Base-by-base conservation (phyloP, 129 eudicot genomes). In the Erigeron canadensis region DNA sequence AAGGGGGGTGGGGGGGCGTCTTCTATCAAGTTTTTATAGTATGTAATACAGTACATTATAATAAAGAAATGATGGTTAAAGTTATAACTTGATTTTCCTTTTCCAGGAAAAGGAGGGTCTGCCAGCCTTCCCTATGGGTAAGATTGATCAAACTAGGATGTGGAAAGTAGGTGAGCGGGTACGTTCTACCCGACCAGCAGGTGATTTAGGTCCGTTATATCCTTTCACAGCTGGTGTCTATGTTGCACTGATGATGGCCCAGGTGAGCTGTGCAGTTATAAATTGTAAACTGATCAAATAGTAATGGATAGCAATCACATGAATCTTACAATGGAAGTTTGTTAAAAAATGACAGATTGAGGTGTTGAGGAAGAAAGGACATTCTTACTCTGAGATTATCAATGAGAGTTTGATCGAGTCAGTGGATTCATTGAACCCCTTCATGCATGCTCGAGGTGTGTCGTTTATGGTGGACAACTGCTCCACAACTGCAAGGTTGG, bases 161-260 rank as follows among this genome's bases (percentile, higher is more conserved):
- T 94, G 99, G 99, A 90, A 90, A 46, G 97, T 90, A 19, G 99
- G 99, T 57, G 99, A 94, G 51, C 73, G 75, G 7, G 99, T 94
- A 8, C 86, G 99, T 41, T 83, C 99, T 34, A 43, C 48, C 69
- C 89, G 99, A 1, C 91, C 94, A 7, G 88, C 88, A 0, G 97
- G 96, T 79, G 99, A 94, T 70, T 67, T 94, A 56, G 99, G 99
- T 55, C 97, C 96, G 37, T 79, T 94, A 6, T 78, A 94, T 74
- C 99, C 99, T 63, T 94, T 94, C 84, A 94, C 99, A 7, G 99
- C 99, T 10, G 99, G 99, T 67, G 99, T 94, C 55, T 94, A 84
- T 71, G 97, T 94, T n/a, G 99, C 99, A 44, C 70, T 88, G n/a
- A 94, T 94, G 99, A 94, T 94, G 99, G 97, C 99, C 60, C 99